phyloP scores from a whole-genome alignment of 768 basidiomycete genomes.

The Hericium alpestre region DNA sequence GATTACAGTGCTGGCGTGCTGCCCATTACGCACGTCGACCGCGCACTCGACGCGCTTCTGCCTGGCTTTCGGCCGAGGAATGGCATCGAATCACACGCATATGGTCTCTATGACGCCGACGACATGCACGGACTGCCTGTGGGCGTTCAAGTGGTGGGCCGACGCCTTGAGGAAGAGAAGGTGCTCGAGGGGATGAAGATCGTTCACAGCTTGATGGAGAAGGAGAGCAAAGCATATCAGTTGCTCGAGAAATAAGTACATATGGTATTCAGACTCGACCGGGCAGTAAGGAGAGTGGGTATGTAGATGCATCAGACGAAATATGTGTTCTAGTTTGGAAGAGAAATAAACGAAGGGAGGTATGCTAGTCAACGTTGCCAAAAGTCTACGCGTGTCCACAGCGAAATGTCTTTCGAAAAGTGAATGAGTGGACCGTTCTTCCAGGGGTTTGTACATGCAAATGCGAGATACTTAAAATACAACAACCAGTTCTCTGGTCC shows the following conservation, averaged over 20 bases:
- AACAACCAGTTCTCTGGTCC: not conserved
- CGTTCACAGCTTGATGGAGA: constrained; percentile 24
- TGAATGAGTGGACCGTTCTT: too few relatives aligned
- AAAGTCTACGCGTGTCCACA: too few relatives aligned
- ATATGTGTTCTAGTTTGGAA: too few relatives aligned
- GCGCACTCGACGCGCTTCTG: constrained; percentile 29
- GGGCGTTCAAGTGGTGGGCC: constrained; percentile 55
- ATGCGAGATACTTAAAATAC: not conserved
- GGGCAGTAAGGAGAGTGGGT: not conserved
- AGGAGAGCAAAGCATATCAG: not conserved
- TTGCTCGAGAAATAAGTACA: not conserved
- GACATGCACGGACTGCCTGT: constrained; percentile 61
- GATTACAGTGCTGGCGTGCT: constrained; percentile 52
- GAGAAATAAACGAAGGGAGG: not conserved
- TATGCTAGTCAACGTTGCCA: not conserved
- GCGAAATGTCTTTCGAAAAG: too few relatives aligned
- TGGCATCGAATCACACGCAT: constrained; percentile 33
- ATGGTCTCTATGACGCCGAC: constrained; percentile 45
- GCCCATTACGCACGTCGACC: constrained; percentile 44
- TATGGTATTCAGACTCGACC: not conserved
- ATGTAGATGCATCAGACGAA: too few relatives aligned
- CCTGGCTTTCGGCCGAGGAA: constrained; percentile 29
- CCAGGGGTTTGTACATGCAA: too few relatives aligned
- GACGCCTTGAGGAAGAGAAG: constrained; percentile 61
- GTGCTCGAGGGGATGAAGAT: constrained; percentile 62